phyloP scores from a whole-genome alignment of 345 rosid genomes.

The Streptanthus diversifolius region DNA sequence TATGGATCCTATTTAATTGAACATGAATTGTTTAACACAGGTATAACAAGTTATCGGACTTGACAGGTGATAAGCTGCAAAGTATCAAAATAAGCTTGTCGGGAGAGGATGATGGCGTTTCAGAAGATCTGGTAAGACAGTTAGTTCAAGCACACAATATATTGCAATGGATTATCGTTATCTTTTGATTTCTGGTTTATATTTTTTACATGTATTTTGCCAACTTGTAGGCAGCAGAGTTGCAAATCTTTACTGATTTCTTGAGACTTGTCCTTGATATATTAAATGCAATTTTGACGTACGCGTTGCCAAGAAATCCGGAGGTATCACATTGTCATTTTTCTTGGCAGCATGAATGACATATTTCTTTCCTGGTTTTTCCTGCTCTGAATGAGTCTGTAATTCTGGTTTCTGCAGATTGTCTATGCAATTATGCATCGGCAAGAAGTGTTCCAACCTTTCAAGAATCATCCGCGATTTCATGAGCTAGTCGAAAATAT shows the following conservation, averaged over 20 bases:
- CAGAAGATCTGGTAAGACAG: slow-evolving; percentile 69
- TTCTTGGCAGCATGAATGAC: slow-evolving; percentile 4
- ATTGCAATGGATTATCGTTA: neutral
- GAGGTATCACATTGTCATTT: slow-evolving; percentile 49
- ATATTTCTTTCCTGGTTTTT: neutral
- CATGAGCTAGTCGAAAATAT: slow-evolving; percentile 89
- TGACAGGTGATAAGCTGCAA: slow-evolving; percentile 52
- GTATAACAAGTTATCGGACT: slow-evolving; percentile 83
- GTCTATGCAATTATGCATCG: slow-evolving; percentile 94
- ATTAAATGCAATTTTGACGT: slow-evolving; percentile 87
- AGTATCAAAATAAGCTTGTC: slow-evolving; percentile 42
- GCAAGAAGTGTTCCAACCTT: slow-evolving; percentile 94
- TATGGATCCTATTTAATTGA: slow-evolving; percentile 8
- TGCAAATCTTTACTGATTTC: slow-evolving; percentile 94
- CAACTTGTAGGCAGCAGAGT: slow-evolving; percentile 71
- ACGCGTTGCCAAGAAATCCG: slow-evolving; percentile 91
- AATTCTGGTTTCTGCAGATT: slow-evolving; percentile 47
- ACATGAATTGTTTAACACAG: slow-evolving; percentile 40
- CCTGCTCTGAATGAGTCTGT: slow-evolving; percentile 3
- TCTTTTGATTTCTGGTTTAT: slow-evolving; percentile 5
- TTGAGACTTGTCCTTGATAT: slow-evolving; percentile 94
- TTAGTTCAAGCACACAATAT: slow-evolving; percentile 6
- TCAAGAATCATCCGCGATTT: slow-evolving; percentile 83
- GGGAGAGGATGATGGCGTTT: slow-evolving; percentile 49
- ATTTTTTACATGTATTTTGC: slow-evolving; percentile 4